Evolutionary conservation across 225 moss, liverwort and hornwort genomes (phyloP), one percentile per base, ranked within the genome.

Genomic region (Pleurozium schreberi): DNA sequence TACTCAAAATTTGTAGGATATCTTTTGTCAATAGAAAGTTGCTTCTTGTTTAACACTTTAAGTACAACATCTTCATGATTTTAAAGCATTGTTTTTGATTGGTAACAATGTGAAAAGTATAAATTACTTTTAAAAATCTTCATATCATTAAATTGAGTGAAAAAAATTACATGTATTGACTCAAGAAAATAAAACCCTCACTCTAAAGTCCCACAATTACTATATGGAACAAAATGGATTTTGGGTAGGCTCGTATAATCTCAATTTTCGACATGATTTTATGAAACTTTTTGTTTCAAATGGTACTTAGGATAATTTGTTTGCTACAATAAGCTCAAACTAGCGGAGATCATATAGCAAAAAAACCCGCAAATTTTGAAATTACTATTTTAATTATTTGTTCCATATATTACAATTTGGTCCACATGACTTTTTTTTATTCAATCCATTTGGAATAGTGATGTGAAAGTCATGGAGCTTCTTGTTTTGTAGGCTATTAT

Each of bases 291-390:
- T n/a, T n/a, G n/a, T n/a, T n/a, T n/a, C n/a, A n/a, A n/a, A n/a
- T n/a, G n/a, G n/a, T n/a, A n/a, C n/a, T n/a, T n/a, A n/a, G n/a
- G n/a, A n/a, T n/a, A n/a, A n/a, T n/a, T n/a, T n/a, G n/a, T n/a
- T n/a, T n/a, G n/a, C 49, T 3, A 71, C 16, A 27, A 43, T 26
- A 43, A 71, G 27, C 3, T 71, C 71, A 27, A 43, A 69, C 14
- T 42, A 1, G 14, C 1, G 4, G 14, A 40, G 3, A 25, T 3
- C 1, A 0, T 3, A 0, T 9, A 15, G 2, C 1, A 43, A 71
- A 43, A 3, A 42, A n/a, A 6, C 22, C 14, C 14, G 14, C 1
- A 42, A 15, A 27, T 9, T 0, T 15, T 71, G 5, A 71, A 42
- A 42, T 42, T 42, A 8, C 5, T 14, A 13, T 40, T 63, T 31